Evolutionary conservation across 208 protist genomes (phyloP), one percentile per base, ranked within the genome.

Genomic region (Leishmania tropica): DNA sequence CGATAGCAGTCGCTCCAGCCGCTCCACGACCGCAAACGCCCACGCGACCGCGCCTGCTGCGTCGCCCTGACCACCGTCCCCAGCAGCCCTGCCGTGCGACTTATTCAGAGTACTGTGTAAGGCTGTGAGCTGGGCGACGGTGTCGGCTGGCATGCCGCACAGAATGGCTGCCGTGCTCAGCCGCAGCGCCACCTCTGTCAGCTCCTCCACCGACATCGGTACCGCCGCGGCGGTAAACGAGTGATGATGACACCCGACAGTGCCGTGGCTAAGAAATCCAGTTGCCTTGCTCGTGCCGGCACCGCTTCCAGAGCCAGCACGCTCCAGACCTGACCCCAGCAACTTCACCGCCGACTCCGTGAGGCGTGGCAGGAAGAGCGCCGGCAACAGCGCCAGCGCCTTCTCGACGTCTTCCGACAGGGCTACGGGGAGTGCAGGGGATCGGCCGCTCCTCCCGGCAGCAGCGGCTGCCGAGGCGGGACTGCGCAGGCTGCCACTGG

Each of bases 71-170:
- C 17, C 60, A 37, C 58, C 60, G 60, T 45, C 42, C 51, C 31
- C 53, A 71, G 11, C 78, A n/a, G 2, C 35, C 37, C n/a, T 76
- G 31, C 60, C 65, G 19, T 84, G 83, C 2, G 82, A 79, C 65
- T 86, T 89, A 7, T 92, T 48, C 15, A 94, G 79, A 8, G 82
- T 87, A 37, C 80, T 86, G 79, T 96, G 93, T 62, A 96, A 74
- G 11, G 88, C 83, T 2, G 85, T 85, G 51, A 96, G 88, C 81
- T 95, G 93, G 70, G 85, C 81, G 24, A 86, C 73, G 0, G 83
- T 88, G 65, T 83, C 87, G 21, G 83, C 67, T 45, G 87, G 73
- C 85, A 92, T 87, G 53, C 91, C 93, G 72, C 85, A 90, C 37
- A 83, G 80, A 6, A 90, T 35, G 2, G 82, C 74, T 15, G 81